phyloP scores from a whole-genome alignment of 805 yeast genomes.

The Saturnispora ahearnii region DNA sequence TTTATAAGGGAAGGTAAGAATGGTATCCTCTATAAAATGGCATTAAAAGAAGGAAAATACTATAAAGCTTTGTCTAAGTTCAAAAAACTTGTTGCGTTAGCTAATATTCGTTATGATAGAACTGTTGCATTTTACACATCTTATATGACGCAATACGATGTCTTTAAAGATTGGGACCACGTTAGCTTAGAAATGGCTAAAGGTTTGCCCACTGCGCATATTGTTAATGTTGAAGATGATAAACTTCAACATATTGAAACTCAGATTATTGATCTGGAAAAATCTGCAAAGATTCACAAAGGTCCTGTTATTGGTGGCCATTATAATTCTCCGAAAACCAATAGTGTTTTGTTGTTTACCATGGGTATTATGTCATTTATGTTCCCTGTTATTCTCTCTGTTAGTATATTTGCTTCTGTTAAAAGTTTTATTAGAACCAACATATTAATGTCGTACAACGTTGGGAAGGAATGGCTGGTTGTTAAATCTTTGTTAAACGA shows the following conservation, averaged over 20 bases:
- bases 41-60: conserved; percentile 43
- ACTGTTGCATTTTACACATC: conserved; percentile 85
- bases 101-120: conserved; percentile 75
- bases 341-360: not conserved
- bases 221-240: conserved; percentile 28
- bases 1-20: conserved; percentile 41
- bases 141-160: conserved; percentile 62
- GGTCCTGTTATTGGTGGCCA: conserved; percentile 1
- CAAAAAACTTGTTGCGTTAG: conserved; percentile 48
- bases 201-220: conserved; percentile 32
- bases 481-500: not conserved
- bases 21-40: conserved; percentile 42
- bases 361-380: conserved; percentile 10
- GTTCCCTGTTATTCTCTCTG: conserved; percentile 20
- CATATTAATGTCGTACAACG: conserved; percentile 10
- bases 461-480: conserved; percentile 9
- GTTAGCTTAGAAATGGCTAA: conserved; percentile 40
- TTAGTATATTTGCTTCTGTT: conserved; percentile 21
- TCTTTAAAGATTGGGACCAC: conserved; percentile 50
- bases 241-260: conserved; percentile 25
- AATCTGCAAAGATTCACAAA: conserved; percentile 18
- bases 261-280: conserved; percentile 41
- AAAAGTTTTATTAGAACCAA: conserved; percentile 18
- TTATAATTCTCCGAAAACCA: not conserved
- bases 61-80: conserved; percentile 49